Evolutionary conservation across 2,329 filamentous ascomycete genomes (phyloP).

Genomic region (Verticillium longisporum): DNA sequence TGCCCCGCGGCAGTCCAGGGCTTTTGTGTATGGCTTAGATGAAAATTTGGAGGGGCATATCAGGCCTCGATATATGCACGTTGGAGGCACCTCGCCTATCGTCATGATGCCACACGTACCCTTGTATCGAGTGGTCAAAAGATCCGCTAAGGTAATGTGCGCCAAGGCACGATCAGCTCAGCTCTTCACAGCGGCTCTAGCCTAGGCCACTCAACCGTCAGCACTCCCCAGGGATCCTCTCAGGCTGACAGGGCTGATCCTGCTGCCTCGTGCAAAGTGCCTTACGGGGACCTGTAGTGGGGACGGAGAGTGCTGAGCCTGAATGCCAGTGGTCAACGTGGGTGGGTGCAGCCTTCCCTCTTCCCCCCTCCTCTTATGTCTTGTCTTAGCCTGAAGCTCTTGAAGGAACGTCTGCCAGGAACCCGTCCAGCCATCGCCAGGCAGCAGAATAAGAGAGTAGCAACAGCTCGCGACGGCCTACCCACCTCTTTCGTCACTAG

Average conservation of each 20-base stretch:
- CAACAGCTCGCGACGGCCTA: neutral
- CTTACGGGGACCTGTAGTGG: neutral
- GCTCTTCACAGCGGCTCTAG: too few relatives aligned
- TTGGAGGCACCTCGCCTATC: neutral
- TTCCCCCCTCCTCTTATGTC: neutral
- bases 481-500: neutral
- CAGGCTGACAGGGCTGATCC: neutral
- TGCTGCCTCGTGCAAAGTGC: neutral
- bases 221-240: neutral
- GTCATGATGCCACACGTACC: neutral
- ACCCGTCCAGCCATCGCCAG: neutral
- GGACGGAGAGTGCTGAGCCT: neutral
- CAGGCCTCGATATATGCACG: neutral
- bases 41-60: constrained; percentile 3
- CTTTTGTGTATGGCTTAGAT: neutral
- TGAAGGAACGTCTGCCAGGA: neutral
- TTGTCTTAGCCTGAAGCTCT: neutral
- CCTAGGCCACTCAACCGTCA: neutral
- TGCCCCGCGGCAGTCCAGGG: neutral
- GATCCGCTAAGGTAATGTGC: too few relatives aligned
- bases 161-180: too few relatives aligned
- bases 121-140: neutral
- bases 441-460: neutral
- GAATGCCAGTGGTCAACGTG: neutral
- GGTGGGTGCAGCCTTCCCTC: neutral